Conservation (phyloP, 2,329 filamentous ascomycete genomes). For the Didymella exigua region DNA sequence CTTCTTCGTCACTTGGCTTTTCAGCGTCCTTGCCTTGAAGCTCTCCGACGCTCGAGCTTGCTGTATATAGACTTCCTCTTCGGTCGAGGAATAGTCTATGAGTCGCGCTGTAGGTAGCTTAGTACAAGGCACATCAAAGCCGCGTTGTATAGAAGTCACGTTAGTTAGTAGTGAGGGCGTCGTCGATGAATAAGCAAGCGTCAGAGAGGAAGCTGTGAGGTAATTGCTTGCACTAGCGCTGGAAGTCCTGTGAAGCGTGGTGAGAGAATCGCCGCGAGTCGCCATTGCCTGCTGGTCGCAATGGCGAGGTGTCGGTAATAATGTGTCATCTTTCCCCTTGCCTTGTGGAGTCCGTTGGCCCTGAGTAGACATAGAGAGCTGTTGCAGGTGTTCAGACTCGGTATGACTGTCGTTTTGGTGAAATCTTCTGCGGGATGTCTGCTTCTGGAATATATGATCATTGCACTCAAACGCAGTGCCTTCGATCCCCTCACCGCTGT, state of each 20-base stretch:
- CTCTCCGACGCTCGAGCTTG: background rate
- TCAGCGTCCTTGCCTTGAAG: background rate
- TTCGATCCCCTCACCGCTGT: background rate
- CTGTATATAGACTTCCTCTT: background rate
- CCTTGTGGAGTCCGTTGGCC: background rate
- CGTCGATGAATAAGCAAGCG: background rate
- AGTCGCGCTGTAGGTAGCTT: background rate
- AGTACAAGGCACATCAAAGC: too few species aligned
- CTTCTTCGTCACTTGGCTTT: background rate
- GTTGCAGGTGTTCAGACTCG: background rate
- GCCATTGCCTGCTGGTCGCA: background rate
- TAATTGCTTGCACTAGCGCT: background rate
- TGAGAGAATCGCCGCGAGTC: constrained; percentile 3
- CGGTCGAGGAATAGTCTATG: background rate
- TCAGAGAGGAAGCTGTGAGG: background rate
- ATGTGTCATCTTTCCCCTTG: background rate
- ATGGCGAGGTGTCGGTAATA: background rate
- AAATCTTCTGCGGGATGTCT: background rate
- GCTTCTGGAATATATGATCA: background rate
- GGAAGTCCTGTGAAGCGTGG: background rate
- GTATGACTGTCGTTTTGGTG: background rate
- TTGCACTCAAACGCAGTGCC: background rate
- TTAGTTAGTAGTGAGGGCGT: background rate
- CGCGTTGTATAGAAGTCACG: too few species aligned
- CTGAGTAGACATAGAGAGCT: background rate